Evolutionary conservation across 2,329 filamentous ascomycete genomes (phyloP), one percentile per base, ranked within the genome.

Genomic region (Lojkania enalia): DNA sequence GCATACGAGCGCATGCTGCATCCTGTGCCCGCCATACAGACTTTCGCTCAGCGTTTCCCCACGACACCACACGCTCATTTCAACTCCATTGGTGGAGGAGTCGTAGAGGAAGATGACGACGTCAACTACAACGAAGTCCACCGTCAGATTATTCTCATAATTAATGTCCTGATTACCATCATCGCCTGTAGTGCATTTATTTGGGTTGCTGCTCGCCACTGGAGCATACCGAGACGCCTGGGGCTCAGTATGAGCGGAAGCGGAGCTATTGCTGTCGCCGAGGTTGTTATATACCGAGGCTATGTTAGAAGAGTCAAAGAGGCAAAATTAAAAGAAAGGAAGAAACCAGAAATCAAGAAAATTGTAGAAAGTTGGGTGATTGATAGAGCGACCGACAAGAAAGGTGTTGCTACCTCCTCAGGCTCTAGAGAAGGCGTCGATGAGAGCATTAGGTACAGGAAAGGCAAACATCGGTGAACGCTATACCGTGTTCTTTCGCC

Each of bases 151-250:
- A 84, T 87, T 31, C 76, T 97, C 5, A 90, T 97, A 39, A 78
- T 95, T 60, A 99, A 97, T 67, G 90, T 97, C 39, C 73, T 96
- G 29, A 77, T 96, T 41, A 95, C 89, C 39, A 87, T 96, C 41
- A 74, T 92, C 2, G 88, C 91, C 33, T 87, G 87, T 39, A 86
- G 84, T 2, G 83, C 80, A 2, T 88, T 87, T 5, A 79, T 94
- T 23, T 94, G 88, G 88, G 77, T 90, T n/a, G 79, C 80, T 13
- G 86, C 86, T 1, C 77, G 84, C 39, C 88, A 87, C 78, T 92
- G 87, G 88, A 85, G 79, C 51, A 80, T 85, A 1, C 83, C 87
- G 0, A 78, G 83, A 32, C 75, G 88, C 19, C 63, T 94, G 48
- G 85, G 87, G 29, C 68, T 91, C 38, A 86, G 86, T 21, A 77